Conservation (phyloP, 2,329 filamentous ascomycete genomes). For the Lachnellula willkommii region DNA sequence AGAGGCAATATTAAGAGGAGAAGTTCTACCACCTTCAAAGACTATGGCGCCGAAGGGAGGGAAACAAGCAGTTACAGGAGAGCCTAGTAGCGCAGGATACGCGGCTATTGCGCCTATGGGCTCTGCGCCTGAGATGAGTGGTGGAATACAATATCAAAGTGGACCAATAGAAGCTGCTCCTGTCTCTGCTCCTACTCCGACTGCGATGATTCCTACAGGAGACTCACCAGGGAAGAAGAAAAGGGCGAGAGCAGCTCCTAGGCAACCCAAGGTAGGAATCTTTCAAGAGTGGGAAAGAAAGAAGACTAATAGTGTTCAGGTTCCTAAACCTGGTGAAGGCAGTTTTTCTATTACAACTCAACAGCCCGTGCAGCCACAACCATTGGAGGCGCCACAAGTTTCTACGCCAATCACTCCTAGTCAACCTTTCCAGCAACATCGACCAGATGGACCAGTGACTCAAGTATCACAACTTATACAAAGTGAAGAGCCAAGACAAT, state of each 20-base stretch:
- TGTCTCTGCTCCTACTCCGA: neutral
- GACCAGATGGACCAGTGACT: neutral
- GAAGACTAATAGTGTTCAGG: constrained; percentile 4
- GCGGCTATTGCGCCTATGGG: constrained; percentile 8
- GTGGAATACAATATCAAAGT: constrained; percentile 10
- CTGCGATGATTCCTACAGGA: neutral
- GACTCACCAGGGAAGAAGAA: constrained; percentile 22
- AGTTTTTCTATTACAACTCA: constrained; percentile 11
- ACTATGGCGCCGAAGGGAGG: constrained; percentile 2
- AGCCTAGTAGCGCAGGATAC: constrained; percentile 11
- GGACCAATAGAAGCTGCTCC: constrained; percentile 3
- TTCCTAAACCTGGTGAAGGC: constrained; percentile 18
- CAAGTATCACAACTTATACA: neutral
- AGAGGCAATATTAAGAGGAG: constrained; percentile 26
- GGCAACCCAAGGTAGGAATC: constrained; percentile 17
- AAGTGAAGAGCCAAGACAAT: neutral
- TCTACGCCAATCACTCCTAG: neutral
- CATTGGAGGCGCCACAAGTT: neutral
- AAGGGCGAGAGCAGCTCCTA: constrained; percentile 13
- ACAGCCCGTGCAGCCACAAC: constrained; percentile 4
- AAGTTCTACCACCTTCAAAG: constrained; percentile 22
- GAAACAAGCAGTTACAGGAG: constrained; percentile 8
- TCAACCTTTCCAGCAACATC: neutral
- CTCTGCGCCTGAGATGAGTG: constrained; percentile 3
- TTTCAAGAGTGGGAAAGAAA: neutral